Conservation (phyloP, 1,139 yeast genomes). For the Yamadazyma mexicana region DNA sequence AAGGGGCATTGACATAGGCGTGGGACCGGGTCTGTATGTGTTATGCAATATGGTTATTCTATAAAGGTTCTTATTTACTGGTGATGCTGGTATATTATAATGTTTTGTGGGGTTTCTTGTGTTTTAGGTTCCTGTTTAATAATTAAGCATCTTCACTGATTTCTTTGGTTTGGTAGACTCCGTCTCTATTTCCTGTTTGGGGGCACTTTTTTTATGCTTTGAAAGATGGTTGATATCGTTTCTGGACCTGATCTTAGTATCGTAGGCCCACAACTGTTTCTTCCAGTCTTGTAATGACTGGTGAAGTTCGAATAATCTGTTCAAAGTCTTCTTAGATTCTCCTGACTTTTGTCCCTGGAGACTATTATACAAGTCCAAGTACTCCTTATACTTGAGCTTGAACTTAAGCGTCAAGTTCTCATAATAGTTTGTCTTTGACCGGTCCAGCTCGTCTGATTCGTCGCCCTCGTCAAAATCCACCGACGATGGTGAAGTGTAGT, state of each 20-base stretch:
- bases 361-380: conserved; percentile 31
- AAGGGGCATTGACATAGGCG: too few relatives aligned
- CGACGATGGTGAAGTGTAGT: conserved; percentile 32
- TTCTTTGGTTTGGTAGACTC: neutral
- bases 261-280: conserved; percentile 35
- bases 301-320: conserved; percentile 35
- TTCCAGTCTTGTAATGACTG: conserved; percentile 37
- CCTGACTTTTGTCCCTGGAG: conserved; percentile 16
- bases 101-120: too few relatives aligned
- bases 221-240: conserved; percentile 34
- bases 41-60: too few relatives aligned
- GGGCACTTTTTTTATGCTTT: conserved; percentile 29
- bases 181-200: neutral
- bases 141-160: conserved; percentile 7
- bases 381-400: conserved; percentile 38
- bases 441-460: conserved; percentile 12
- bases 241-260: conserved; percentile 33
- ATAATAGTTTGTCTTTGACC: conserved; percentile 21
- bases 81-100: too few relatives aligned
- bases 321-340: conserved; percentile 22
- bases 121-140: too few relatives aligned
- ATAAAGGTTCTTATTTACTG: too few relatives aligned
- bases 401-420: conserved; percentile 36
- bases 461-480: conserved; percentile 16
- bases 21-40: too few relatives aligned